Base-by-base conservation (phyloP, 257 asterid species). In the Ocimum tenuiflorum region DNA sequence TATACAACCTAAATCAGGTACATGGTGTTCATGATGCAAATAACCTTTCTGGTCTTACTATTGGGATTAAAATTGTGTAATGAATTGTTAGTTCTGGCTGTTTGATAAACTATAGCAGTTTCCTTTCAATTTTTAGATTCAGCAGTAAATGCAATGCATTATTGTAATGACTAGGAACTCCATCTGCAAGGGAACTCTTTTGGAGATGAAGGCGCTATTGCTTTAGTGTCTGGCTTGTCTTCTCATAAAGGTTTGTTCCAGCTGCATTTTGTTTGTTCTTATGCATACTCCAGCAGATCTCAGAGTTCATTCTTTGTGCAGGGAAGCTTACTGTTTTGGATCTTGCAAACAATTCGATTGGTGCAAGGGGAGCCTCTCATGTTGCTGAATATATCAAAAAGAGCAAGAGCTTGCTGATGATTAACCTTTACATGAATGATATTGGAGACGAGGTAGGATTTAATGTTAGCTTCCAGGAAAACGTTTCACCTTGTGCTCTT, bases 161-260 rank as follows among this genome's bases (percentile, higher is more conserved):
- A 15, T 31, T 55, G 46, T 63, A 57, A 36, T 71, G 82, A 73
- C 65, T 67, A 92, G 99, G 96, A 89, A 81, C 94, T 92, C 58
- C 78, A 77, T 82, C 72, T 92, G 81, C 91, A 91, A 76, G 99
- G 97, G 52, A 92, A 92, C 84, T 73, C 91, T 57, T 77, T 92
- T 55, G 99, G 99, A 0, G 95, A 92, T 87, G 99, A 87, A 85
- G 99, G 99, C 29, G 89, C 80, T 35, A 79, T 83, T 60, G 91
- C 97, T 60, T 78, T 92, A 73, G 82, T 89, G 76, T 61, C 86
- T 67, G 96, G 99, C 52, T 72, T 92, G 81, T 81, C 88, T 73
- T 77, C 83, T 68, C 86, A 77, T 45, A 89, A 76, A 89, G 97
- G 99, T 89, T 69, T 78, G 42, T 64, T 18, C 41, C 15, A n/a